Percentiles rank a stretch among this genome's conserved stretches.
phyloP scores from a whole-genome alignment of 75 land plant species.

The Sequoiadendron giganteum region DNA sequence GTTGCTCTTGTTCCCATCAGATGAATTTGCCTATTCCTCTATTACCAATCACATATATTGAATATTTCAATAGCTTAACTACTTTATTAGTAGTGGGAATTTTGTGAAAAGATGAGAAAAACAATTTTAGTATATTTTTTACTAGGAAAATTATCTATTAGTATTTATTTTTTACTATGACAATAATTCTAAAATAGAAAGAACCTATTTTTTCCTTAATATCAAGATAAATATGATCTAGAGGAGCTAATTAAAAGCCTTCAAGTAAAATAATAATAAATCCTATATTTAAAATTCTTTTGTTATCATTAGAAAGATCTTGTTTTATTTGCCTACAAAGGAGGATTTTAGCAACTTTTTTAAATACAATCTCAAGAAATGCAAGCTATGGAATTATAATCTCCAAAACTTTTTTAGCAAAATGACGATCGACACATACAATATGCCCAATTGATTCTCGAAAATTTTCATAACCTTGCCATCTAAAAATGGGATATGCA shows the following conservation, averaged over 20 bases:
- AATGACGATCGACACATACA: slow-evolving; percentile 16
- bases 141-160: not conserved
- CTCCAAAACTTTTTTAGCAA: slow-evolving; percentile 10
- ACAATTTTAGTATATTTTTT: slow-evolving; percentile 14
- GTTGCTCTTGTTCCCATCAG: slow-evolving; percentile 17
- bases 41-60: slow-evolving; percentile 23
- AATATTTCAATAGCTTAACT: slow-evolving; percentile 11
- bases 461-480: slow-evolving; percentile 20
- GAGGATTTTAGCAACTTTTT: slow-evolving; percentile 16
- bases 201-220: slow-evolving; percentile 4
- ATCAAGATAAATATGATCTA: too few relatives aligned
- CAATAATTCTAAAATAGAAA: not conserved
- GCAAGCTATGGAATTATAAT: slow-evolving; percentile 15
- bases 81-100: slow-evolving; percentile 11
- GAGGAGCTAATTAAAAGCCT: too few relatives aligned
- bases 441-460: slow-evolving; percentile 15
- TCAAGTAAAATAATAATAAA: too few relatives aligned
- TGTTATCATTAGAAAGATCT: too few relatives aligned
- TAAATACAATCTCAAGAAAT: slow-evolving; percentile 18
- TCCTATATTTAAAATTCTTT: too few relatives aligned
- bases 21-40: slow-evolving; percentile 23
- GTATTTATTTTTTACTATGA: slow-evolving; percentile 1
- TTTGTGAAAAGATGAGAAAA: slow-evolving; percentile 17
- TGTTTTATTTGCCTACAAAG: slow-evolving; percentile 19
- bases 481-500: slow-evolving; percentile 1